Evolutionary conservation across 148 eudicot species (phyloP), one percentile per base, ranked within the genome.

Genomic region (Limonium bicolor): DNA sequence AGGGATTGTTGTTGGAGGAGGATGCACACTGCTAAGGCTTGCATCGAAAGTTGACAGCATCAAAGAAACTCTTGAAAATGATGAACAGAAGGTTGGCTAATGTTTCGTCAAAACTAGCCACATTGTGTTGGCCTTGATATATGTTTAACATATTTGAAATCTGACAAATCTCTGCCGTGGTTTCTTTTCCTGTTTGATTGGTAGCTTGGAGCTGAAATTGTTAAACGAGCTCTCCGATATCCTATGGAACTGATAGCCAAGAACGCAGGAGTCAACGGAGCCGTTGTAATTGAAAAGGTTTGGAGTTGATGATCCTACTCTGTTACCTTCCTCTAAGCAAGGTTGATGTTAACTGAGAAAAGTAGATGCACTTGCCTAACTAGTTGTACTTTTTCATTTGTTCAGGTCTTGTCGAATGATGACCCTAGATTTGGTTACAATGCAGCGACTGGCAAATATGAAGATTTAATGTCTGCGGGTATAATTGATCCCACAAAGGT

Each of bases 401-500:
- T 40, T 31, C 61, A 75, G 81, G 77, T 75, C 35, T 65, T 75
- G 2, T 48, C 70, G 2, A 64, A 54, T 13, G 74, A 71, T 23
- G 28, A 71, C 46, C 65, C 46, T 0, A 70, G 55, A 46, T 71
- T 67, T 21, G 77, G 81, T 32, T 75, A 75, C 64, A 71, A 75
- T 48, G 81, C 81, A 50, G 70, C 81, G 15, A 70, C 81, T 14
- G 81, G 81, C 36, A 64, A 66, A 52, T 71, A 71, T 4, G 85
- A 73, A 66, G 85, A 73, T 66, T 75, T 77, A 37, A 77, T 77
- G 80, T 63, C 73, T 60, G 73, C 73, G 35, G 85, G 85, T 41
- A 77, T 77, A 52, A 77, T 77, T 28, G 85, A 77, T 70, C 85
- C 80, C 16, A 52, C 96, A 52, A 87, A 82, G 90, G 96, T 80